These are phyloP conservation scores for Yarrowia sp. DNA, from an alignment of 805 yeast genomes.

Conservation along the genomic window DNA sequence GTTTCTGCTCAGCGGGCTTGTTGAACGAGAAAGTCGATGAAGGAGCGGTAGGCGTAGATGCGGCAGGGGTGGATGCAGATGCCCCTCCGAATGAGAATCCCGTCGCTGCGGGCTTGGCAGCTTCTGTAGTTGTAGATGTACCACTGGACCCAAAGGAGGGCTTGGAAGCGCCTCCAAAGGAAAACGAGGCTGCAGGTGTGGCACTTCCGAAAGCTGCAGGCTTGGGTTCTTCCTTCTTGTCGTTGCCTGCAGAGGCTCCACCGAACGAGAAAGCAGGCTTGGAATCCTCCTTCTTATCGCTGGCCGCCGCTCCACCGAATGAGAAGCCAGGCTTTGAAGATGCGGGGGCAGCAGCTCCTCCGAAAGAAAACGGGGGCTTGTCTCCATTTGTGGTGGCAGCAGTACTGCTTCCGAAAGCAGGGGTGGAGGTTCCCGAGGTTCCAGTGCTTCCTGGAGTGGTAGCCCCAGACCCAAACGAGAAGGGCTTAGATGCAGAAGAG, in stretches of 20 bases:
- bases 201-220: constrained; percentile 1
- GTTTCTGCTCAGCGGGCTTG: not conserved
- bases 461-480: constrained; percentile 9
- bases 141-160: not conserved
- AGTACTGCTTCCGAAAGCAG: not conserved
- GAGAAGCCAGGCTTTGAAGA: not conserved
- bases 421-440: constrained; percentile 4
- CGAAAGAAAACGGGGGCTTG: constrained; percentile 3
- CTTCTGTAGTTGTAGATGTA: not conserved
- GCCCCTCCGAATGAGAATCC: not conserved
- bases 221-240: not conserved
- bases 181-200: not conserved
- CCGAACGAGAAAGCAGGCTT: not conserved
- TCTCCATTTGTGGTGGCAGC: not conserved
- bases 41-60: not conserved
- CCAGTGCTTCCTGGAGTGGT: constrained; percentile 8
- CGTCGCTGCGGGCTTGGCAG: not conserved
- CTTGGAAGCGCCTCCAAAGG: constrained; percentile 3
- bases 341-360: not conserved
- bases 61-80: not conserved
- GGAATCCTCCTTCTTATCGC: not conserved
- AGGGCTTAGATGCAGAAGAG: constrained; percentile 1
- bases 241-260: not conserved
- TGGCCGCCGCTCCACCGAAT: not conserved
- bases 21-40: not conserved